Base-by-base conservation (phyloP, 2,329 filamentous ascomycete species). In the Colletotrichum costaricense region DNA sequence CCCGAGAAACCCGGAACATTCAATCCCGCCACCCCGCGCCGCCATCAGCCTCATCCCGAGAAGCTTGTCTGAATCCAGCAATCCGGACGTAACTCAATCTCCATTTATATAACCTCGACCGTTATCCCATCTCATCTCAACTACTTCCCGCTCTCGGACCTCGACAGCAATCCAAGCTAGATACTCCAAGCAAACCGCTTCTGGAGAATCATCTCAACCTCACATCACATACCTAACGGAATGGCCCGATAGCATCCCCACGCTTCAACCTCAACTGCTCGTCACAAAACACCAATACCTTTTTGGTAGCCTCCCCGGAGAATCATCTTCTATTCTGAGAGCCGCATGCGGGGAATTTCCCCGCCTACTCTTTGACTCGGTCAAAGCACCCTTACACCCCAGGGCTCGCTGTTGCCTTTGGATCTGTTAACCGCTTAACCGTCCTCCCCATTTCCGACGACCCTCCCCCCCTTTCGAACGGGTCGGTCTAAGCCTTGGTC, bases 331-430 rank as follows among this genome's bases (percentile, higher is more conserved):
- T 42, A 63, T 66, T 63, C 62, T 75, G 72, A 74, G 69, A 74
- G 54, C 74, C 74, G 74, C 74, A 75, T 75, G 74, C 74, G 74
- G 74, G 74, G 74, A 75, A 69, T 69, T 75, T 74, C 74, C 74
- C 74, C 74, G 74, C 74, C 64, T 67, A 72, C 42, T 72, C 72
- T 71, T 75, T 74, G 74, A 75, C 74, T 69, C 74, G 72, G 74
- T 75, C 74, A 74, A 75, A 75, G 74, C 68, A 75, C 72, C 72
- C 68, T 69, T 14, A 24, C 54, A 52, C 22, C 67, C 46, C 66
- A 65, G 67, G 72, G 72, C 59, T 71, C 58, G 73, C 73, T 70
- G 57, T 69, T 73, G 60, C 56, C 66, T 69, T 57, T 67, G 30
- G 46, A 62, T 56, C 33, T 24, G 9, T 49, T 24, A 49, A 49